Base-by-base conservation (phyloP, 169 alveolate species). In the Plasmodium ovale region DNA sequence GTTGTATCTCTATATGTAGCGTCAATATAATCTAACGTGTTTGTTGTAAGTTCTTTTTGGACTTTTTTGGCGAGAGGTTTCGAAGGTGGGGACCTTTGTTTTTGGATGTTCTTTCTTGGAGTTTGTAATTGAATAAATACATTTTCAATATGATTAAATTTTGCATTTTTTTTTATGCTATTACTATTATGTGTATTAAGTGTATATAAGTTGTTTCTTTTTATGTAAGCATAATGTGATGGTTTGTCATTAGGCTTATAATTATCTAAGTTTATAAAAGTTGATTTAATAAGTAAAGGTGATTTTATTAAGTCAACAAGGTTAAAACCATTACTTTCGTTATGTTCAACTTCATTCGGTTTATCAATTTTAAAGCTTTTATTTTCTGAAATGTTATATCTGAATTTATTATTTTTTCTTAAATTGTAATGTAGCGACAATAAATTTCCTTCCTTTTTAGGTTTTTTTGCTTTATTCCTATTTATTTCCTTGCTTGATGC, bases 401-500 rank as follows among this genome's bases (percentile, higher is more conserved):
- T 51, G 0, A 62, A 2, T 2, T 62, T 29, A 21, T 23, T 42
- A 27, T 9, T 31, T 12, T 27, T 9, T 27, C n/a, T 6, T n/a
- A 39, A 27, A 31, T 33, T 62, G 49, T 14, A 35, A 27, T 62
- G 35, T 62, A 31, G 19, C 14, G 72, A 51, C 25, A 39, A 62
- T 62, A 62, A 42, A n/a, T 3, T 33, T 12, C 25, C 25, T 14
- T 31, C 49, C 42, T 21, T 31, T 62, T 62, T 62, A 31, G 7
- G 25, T 39, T 42, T 62, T 7, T 31, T 31, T 14, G 53, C 14
- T 10, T 27, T 33, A 4, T 33, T 62, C 27, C 72, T 62, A 21
- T 62, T 21, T 27, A 3, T 62, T n/a, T 62, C n/a, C 35, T 62
- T 62, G 16, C 72, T 27, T 62, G 35, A 14, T 21, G 10, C 72